A percentile compares a stretch with the other conserved stretches of the same genome.
Conservation (phyloP, 2,329 filamentous ascomycete species). For the Colletotrichum chrysophilum region DNA sequence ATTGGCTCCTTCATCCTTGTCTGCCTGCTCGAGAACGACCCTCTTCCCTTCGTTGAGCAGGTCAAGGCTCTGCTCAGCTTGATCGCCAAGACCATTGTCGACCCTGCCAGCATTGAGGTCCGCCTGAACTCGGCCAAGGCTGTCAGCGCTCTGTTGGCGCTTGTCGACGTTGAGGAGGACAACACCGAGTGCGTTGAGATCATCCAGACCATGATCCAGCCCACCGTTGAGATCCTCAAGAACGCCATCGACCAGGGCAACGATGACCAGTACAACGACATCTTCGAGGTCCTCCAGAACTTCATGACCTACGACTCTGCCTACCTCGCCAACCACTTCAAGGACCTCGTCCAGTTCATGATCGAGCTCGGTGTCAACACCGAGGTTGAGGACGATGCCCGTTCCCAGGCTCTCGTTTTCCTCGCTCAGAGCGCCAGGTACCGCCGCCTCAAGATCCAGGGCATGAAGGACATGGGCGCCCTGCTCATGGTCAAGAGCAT, state of each 20-base stretch:
- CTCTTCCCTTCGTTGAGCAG: conserved; percentile 83
- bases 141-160: conserved; percentile 84
- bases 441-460: conserved; percentile 94
- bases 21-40: conserved; percentile 87
- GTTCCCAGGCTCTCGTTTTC: conserved; percentile 91
- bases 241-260: conserved; percentile 78
- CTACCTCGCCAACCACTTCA: conserved; percentile 84
- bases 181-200: conserved; percentile 74
- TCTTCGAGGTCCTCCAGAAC: conserved; percentile 97
- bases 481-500: conserved; percentile 87
- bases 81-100: conserved; percentile 86
- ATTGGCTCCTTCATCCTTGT: conserved; percentile 93
- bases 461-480: conserved; percentile 81
- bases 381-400: conserved; percentile 80
- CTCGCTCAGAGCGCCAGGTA: conserved; percentile 91
- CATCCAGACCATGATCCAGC: conserved; percentile 81
- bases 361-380: conserved; percentile 82
- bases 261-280: conserved; percentile 86
- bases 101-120: conserved; percentile 89
- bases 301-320: conserved; percentile 89
- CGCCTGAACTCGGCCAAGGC: conserved; percentile 94
- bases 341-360: conserved; percentile 92
- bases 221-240: conserved; percentile 91
- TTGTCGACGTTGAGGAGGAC: conserved; percentile 89
- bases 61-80: conserved; percentile 80